Base-by-base conservation (phyloP, 106 monocot genomes). In the Posidonia australis region DNA sequence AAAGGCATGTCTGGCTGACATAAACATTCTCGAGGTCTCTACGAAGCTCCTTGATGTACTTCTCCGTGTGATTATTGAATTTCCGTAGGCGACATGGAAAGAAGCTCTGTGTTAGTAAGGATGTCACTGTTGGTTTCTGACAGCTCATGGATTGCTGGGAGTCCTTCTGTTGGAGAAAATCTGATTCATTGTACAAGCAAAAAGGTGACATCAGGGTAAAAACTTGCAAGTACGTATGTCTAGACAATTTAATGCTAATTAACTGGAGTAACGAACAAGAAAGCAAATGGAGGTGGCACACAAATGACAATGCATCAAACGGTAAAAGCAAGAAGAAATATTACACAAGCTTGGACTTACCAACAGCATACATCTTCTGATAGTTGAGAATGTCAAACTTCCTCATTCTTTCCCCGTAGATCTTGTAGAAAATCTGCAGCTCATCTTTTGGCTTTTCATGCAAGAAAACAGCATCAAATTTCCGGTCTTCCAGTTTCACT, bases 361-460 rank as follows among this genome's bases (percentile, higher is more conserved):
- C 84, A 16, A 89, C 77, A 44, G 96, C 87, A 81, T 87, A 84
- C 82, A 96, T 82, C 77, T 96, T 96, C 65, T 96, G 96, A 68
- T 87, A 80, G 55, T 82, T 84, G 70, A 87, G 70, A 41, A 87
- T 81, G 70, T 96, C 90, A 20, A 90, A 60, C 70, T 84, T 96
- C 67, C 84, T 82, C 96, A 96, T 90, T 58, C 80, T 79, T 56
- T 84, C 87, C 41, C 77, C 68, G 44, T 96, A 96, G 71, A 84
- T 72, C 66, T 82, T 90, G 77, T 90, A 83, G 68, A 90, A 77
- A 69, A 72, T 82, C 52, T 81, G 86, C 64, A 90, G 58, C 59
- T 90, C 90, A 42, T 79, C 80, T 59, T 82, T 77, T 5, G 87
- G 90, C 45, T 90, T 76, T 58, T 90, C 90, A 2, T 53, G 72